Conservation (phyloP, 2,329 filamentous ascomycete genomes). For the Sclerotinia glacialis region DNA sequence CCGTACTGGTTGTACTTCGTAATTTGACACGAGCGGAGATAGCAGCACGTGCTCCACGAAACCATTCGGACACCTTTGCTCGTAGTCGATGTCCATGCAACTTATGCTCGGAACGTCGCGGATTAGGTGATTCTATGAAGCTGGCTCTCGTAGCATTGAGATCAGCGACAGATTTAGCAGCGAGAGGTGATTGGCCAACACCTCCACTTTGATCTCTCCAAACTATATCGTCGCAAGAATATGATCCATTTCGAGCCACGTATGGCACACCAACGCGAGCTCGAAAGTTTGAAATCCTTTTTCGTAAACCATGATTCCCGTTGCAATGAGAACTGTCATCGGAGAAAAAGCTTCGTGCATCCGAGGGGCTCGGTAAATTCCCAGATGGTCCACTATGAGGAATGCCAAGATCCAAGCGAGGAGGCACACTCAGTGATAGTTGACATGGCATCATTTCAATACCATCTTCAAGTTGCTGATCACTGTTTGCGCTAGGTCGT, state of each 20-base stretch:
- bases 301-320: slow-evolving; percentile 30
- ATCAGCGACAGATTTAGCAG: slow-evolving; percentile 29
- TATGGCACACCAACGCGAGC: slow-evolving; percentile 34
- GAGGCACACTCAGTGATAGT: slow-evolving; percentile 17
- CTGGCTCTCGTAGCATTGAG: slow-evolving; percentile 26
- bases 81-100: slow-evolving; percentile 31
- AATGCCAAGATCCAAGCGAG: slow-evolving; percentile 18
- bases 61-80: slow-evolving; percentile 34
- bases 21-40: slow-evolving; percentile 32
- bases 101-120: slow-evolving; percentile 24
- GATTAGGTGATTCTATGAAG: slow-evolving; percentile 25
- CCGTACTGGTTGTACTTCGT: slow-evolving; percentile 21
- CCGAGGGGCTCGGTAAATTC: slow-evolving; percentile 30
- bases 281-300: slow-evolving; percentile 35
- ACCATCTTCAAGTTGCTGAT: slow-evolving; percentile 19
- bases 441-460: slow-evolving; percentile 17
- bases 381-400: slow-evolving; percentile 21
- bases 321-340: slow-evolving; percentile 41
- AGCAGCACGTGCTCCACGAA: slow-evolving; percentile 33
- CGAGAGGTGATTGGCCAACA: slow-evolving; percentile 22
- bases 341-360: slow-evolving; percentile 42
- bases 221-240: slow-evolving; percentile 36
- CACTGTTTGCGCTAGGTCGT: slow-evolving; percentile 31
- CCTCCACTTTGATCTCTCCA: slow-evolving; percentile 28
- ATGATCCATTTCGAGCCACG: slow-evolving; percentile 28